phyloP scores from a whole-genome alignment of 192 early-diverging fungal genomes.

The Gigaspora rosea region DNA sequence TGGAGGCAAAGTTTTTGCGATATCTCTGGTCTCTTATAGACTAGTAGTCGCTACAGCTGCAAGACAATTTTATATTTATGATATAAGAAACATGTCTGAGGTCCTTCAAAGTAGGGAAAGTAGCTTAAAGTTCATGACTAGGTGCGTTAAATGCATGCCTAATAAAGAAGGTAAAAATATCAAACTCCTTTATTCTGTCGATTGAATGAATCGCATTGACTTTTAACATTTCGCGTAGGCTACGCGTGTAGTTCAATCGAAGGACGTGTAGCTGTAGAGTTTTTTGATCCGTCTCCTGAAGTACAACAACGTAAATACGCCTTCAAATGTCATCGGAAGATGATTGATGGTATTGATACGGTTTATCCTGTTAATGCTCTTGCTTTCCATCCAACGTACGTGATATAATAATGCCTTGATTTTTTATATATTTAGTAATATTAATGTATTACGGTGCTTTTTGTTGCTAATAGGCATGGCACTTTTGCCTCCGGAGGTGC shows the following conservation, averaged over 20 bases:
- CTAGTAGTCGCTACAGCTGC: conserved; percentile 84
- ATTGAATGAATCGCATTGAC: not conserved
- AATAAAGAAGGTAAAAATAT: conserved; percentile 60
- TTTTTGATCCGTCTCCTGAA: conserved; percentile 72
- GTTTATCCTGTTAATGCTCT: conserved; percentile 94
- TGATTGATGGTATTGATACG: conserved; percentile 72
- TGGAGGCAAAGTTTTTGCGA: conserved; percentile 80
- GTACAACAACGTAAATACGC: conserved; percentile 84
- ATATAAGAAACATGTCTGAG: conserved; percentile 78
- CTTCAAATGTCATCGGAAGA: conserved; percentile 95
- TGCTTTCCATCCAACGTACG: conserved; percentile 84
- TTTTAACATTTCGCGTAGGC: conserved; percentile 45
- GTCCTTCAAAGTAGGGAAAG: conserved; percentile 73
- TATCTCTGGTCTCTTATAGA: conserved; percentile 74
- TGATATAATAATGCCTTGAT: not conserved
- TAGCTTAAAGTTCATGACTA: conserved; percentile 88
- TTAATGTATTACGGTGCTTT: not conserved
- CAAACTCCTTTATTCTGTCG: not conserved
- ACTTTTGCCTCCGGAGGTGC: conserved; percentile 97
- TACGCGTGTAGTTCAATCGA: conserved; percentile 92
- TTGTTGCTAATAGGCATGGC: conserved; percentile 59
- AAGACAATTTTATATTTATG: conserved; percentile 78
- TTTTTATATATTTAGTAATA: conserved; percentile 15
- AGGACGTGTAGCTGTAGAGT: conserved; percentile 93
- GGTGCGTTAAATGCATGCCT: conserved; percentile 84